Evolutionary conservation across 2,329 filamentous ascomycete species (phyloP), one percentile per base, ranked within the genome.

Genomic region (Venturia aucupariae): DNA sequence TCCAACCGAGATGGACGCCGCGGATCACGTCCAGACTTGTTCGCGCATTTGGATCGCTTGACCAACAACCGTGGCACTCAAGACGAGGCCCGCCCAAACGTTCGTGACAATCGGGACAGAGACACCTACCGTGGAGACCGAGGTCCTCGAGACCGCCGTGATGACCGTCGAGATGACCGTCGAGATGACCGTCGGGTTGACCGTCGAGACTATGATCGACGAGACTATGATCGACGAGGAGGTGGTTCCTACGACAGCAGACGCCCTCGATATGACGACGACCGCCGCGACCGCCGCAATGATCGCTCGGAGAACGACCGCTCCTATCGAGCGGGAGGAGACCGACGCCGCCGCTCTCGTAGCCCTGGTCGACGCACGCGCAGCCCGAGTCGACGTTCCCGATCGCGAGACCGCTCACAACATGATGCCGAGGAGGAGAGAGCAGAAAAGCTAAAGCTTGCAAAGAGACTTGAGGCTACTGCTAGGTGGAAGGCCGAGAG

Each of bases 401-500:
- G 39, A 19, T 42, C 41, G 19, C 42, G 55, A 15, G 46, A 51
- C 46, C 35, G 30, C 22, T 15, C 22, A 42, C 60, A 51, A 10
- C n/a, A 65, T 66, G 69, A 51, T 68, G 51, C 38, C 17, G 60
- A 51, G 41, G 32, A 19, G 48, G 35, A 22, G 35, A 65, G 22
- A 17, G 22, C 17, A 22, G n/a, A 22, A n/a, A 65, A 30, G 11
- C 27, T 15, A 24, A 64, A 57, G 13, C 51, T 57, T 57, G 51
- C 51, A 32, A 57, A 57, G 51, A 19, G 51, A 57, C 66, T 17
- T 24, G 44, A 39, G 35, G 63, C 67, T 3, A 17, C 86, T 86
- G 70, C 64, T 19, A 65, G 44, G 19, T 27, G 48, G 41, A 89
- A 91, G 70, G 84, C 85, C 67, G 86, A 91, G 74, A 82, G 90